Base-by-base conservation (phyloP, 1,284 basidiomycete species). In the Puccinia triticina region DNA sequence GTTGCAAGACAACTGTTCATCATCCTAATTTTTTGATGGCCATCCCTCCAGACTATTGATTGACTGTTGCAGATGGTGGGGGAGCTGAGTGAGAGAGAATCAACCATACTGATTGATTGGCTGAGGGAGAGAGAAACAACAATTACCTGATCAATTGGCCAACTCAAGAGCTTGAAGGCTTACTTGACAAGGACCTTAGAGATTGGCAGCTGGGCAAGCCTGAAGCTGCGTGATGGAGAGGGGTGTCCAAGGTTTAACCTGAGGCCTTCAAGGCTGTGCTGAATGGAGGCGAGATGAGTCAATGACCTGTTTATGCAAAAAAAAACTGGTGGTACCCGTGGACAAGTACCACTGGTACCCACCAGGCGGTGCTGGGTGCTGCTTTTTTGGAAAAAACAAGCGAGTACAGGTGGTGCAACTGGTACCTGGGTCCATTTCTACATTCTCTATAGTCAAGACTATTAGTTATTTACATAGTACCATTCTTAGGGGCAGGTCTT, bases 231-330 rank as follows among this genome's bases (percentile, higher is more conserved):
- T 1, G 11, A 29, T 10, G 29, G 21, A 34, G 46, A 12, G 48
- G 21, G 50, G 29, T 16, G 53, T 23, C 40, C 16, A 37, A 4
- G 7, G n/a, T 14, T 8, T 23, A 55, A 53, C 21, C 48, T 29
- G 14, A 61, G 57, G 48, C 32, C 80, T 40, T 82, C 80, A 10
- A 82, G 23, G 46, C 80, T 73, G 34, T 69, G 59, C 46, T 69
- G 66, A 26, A 82, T 34, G 23, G 71, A 53, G 29, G 43, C n/a
- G 21, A 75, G 1, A 43, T 55, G 37, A 16, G 48, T 34, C 4
- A 21, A 57, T 12, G 37, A 10, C 26, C 29, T 7, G 1, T 16
- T 29, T 5, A 12, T 1, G 32, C 53, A 32, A 34, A 18, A 5
- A n/a, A n/a, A n/a, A n/a, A n/a, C n/a, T n/a, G n/a, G n/a, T n/a